These are phyloP conservation scores for Globisporangium alternatum DNA, from an alignment of 352 stramenopile species.

Conservation along the genomic window DNA sequence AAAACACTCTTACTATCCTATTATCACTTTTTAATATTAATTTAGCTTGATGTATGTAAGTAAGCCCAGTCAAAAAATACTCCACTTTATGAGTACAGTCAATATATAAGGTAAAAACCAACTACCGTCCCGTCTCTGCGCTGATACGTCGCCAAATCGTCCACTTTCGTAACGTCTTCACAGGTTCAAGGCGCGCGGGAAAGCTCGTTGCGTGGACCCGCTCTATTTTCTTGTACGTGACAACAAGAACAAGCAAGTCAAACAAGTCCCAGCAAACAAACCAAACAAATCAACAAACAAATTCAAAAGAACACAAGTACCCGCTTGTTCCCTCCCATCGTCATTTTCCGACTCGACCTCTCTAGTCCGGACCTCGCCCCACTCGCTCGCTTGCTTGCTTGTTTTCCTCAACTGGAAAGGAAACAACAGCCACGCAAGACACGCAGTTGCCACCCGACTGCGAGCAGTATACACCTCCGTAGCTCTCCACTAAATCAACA, in stretches of 20 bases:
- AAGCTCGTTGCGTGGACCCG: background rate
- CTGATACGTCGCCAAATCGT: background rate
- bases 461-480: background rate
- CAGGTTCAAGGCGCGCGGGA: background rate
- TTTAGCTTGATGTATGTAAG: background rate
- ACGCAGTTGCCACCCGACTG: background rate
- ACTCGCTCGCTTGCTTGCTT: conserved; percentile 10
- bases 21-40: background rate
- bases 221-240: background rate
- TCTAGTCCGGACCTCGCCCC: conserved; percentile 5
- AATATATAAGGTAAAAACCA: too few species aligned
- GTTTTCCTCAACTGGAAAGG: conserved; percentile 13
- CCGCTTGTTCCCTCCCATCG: background rate
- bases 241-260: background rate
- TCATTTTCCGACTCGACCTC: conserved; percentile 15
- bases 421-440: background rate
- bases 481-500: background rate
- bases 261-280: background rate
- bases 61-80: background rate
- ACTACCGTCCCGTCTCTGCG: background rate
- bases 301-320: too few species aligned
- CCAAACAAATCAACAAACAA: background rate
- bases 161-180: background rate
- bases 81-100: background rate
- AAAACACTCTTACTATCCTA: background rate